Conservation (phyloP, 2,329 filamentous ascomycete genomes). For the Didymella lethalis region DNA sequence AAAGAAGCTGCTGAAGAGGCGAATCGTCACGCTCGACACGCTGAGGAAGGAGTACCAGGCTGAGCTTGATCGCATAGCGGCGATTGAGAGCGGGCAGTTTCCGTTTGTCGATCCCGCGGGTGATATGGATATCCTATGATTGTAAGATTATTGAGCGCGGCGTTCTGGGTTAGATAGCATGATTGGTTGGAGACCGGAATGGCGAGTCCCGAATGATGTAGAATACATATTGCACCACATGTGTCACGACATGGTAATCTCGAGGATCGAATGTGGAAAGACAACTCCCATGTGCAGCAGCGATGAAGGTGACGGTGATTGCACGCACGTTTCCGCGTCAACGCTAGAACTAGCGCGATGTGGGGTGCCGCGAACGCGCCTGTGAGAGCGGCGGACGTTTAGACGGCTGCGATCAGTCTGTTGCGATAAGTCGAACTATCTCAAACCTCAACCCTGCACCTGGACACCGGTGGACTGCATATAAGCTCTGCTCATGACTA, state of each 20-base stretch:
- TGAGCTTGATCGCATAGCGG: slow-evolving; percentile 86
- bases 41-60: slow-evolving; percentile 87
- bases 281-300: too few species aligned
- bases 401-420: slow-evolving; percentile 5
- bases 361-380: slow-evolving; percentile 17
- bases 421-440: not conserved
- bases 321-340: slow-evolving; percentile 6
- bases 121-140: slow-evolving; percentile 50
- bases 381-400: slow-evolving; percentile 5
- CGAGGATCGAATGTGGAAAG: too few species aligned
- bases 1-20: slow-evolving; percentile 65
- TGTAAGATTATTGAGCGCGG: slow-evolving; percentile 33
- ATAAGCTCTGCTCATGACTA: not conserved
- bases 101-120: slow-evolving; percentile 65
- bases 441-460: not conserved
- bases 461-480: not conserved
- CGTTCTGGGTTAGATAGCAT: slow-evolving; percentile 25
- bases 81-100: slow-evolving; percentile 89
- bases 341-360: slow-evolving; percentile 4
- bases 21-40: slow-evolving; percentile 84
- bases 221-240: too few species aligned
- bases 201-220: not conserved
- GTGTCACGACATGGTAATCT: too few species aligned
- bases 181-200: not conserved
- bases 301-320: too few species aligned